Evolutionary conservation across 2,329 filamentous ascomycete genomes (phyloP).

Genomic region (Colletotrichum trifolii): DNA sequence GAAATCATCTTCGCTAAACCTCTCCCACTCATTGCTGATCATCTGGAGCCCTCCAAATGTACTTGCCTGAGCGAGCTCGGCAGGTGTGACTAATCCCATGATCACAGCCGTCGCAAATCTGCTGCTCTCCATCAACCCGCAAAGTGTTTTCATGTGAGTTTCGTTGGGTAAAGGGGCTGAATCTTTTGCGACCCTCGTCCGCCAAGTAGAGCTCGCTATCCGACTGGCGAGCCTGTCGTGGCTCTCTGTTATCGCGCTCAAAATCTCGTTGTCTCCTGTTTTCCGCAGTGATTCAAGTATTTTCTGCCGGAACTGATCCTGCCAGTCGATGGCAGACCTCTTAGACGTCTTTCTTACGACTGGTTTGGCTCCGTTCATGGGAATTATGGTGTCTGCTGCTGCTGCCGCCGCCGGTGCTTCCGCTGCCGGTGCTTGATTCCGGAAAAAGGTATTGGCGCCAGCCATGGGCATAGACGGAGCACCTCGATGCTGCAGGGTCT

Average conservation of each 20-base stretch:
- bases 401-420: constrained; percentile 2
- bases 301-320: constrained; percentile 41
- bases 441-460: constrained; percentile 52
- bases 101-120: constrained; percentile 47
- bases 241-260: constrained; percentile 7
- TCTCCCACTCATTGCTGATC: constrained; percentile 42
- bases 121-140: constrained; percentile 40
- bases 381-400: neutral
- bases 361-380: neutral
- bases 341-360: constrained; percentile 10
- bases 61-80: constrained; percentile 43
- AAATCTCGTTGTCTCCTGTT: constrained; percentile 14
- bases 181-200: constrained; percentile 39
- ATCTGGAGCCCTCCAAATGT: constrained; percentile 41
- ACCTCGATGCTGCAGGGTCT: constrained; percentile 7
- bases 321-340: constrained; percentile 16
- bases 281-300: constrained; percentile 26
- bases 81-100: constrained; percentile 40
- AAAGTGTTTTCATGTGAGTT: constrained; percentile 49
- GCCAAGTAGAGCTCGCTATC: constrained; percentile 42
- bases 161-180: constrained; percentile 47
- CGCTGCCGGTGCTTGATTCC: constrained; percentile 28
- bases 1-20: constrained; percentile 43
- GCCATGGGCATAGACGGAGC: constrained; percentile 46
- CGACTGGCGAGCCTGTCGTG: constrained; percentile 16